Evolutionary conservation across 2,329 filamentous ascomycete genomes (phyloP).

Genomic region (Monosporascus sp.): DNA sequence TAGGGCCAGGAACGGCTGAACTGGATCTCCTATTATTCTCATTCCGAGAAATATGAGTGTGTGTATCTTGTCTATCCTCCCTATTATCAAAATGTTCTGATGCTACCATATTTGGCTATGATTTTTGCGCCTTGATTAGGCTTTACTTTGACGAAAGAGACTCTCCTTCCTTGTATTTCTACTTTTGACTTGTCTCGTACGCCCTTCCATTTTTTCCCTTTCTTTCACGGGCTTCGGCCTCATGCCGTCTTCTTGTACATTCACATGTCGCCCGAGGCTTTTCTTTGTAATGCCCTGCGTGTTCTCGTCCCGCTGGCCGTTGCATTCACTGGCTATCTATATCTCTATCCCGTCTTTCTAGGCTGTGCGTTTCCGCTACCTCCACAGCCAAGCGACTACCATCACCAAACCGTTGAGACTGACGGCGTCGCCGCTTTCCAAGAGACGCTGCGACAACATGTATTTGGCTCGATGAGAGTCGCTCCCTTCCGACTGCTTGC

Average conservation of each 20-base stretch:
- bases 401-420: too few relatives aligned
- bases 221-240: constrained; percentile 19
- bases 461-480: constrained; percentile 20
- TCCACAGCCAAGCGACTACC: constrained; percentile 2
- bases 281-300: constrained; percentile 53
- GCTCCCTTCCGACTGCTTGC: constrained; percentile 78
- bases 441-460: constrained; percentile 32
- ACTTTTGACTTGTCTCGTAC: constrained; percentile 8
- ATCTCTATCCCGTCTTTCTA: constrained; percentile 78
- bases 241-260: constrained; percentile 23
- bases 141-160: too few relatives aligned
- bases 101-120: constrained; percentile 2
- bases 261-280: constrained; percentile 47
- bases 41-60: too few relatives aligned
- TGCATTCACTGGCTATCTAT: constrained; percentile 70
- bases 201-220: constrained; percentile 12
- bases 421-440: constrained; percentile 27
- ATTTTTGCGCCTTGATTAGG: not conserved
- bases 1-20: not conserved
- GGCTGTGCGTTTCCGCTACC: constrained; percentile 73
- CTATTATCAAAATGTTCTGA: constrained; percentile 4
- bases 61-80: not conserved
- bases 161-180: too few relatives aligned
- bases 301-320: constrained; percentile 62
- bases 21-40: constrained; percentile 14